Base-by-base conservation (phyloP, 306 rosid genomes). In the Vachellia collinsii region DNA sequence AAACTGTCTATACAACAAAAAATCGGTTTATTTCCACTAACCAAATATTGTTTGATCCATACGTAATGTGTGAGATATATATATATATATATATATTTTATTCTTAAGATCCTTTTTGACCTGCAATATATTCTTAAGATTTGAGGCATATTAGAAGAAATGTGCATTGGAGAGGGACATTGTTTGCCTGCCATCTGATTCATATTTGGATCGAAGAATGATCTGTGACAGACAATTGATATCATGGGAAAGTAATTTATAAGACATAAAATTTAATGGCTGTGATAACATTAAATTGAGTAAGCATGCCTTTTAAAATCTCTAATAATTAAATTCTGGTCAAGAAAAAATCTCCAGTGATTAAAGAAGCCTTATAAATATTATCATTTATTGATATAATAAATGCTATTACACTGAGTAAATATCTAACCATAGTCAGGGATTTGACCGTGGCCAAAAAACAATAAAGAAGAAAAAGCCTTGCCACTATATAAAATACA, bases 391-490 rank as follows among this genome's bases (percentile, higher is more conserved):
- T 66, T 38, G 7, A 69, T 42, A 42, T 11, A 42, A 41, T 69
- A 34, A 42, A 80, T 42, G 43, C 8, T 36, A 37, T 50, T 81
- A n/a, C n/a, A n/a, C n/a, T n/a, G n/a, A n/a, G n/a, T n/a, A 34
- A 74, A 42, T 48, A 25, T 80, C 38, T 38, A 53, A 89, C 85
- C 86, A 53, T 67, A 38, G 81, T 81, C 75, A 83, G 62, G 73
- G 22, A 67, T 71, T 82, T 78, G 72, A 79, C 85, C 11, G 3
- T 11, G 6, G 16, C 70, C 13, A 14, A 61, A 77, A 20, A 43
- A 14, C 17, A 11, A 47, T 47, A 11, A 20, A 48, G 8, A 37
- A 74, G 50, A 61, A 46, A 50, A 8, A 54, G 54, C 72, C 1
- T 72, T 47, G 36, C 22, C 20, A 11, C 66, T 3, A 72, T 76